Evolutionary conservation across 768 basidiomycete species (phyloP).

Genomic region (Dentipellis fragilis): DNA sequence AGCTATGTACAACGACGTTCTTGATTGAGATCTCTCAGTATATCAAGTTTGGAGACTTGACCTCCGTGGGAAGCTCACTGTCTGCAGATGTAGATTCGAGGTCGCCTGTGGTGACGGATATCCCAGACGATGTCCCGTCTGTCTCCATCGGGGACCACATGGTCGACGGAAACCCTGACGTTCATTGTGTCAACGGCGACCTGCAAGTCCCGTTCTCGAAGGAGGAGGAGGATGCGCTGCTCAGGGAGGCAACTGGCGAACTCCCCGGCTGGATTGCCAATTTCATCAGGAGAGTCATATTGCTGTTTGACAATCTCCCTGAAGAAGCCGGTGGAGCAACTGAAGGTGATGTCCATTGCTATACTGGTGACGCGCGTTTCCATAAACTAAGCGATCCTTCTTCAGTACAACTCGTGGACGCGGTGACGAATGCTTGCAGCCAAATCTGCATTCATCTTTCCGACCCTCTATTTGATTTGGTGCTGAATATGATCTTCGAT

Average conservation of each 20-base stretch:
- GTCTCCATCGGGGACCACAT: slow-evolving; percentile 29
- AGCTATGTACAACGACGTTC: slow-evolving; percentile 70
- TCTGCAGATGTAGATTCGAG: slow-evolving; percentile 16
- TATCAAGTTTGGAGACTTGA: slow-evolving; percentile 63
- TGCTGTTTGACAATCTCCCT: slow-evolving; percentile 76
- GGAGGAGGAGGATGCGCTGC: slow-evolving; percentile 61
- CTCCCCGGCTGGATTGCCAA: slow-evolving; percentile 81
- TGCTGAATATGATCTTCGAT: slow-evolving; percentile 74
- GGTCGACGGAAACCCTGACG: background rate
- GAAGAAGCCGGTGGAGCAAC: slow-evolving; percentile 66
- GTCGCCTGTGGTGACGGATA: slow-evolving; percentile 5
- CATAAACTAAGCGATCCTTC: background rate
- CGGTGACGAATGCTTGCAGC: slow-evolving; percentile 65
- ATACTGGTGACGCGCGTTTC: background rate
- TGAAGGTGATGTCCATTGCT: slow-evolving; percentile 35
- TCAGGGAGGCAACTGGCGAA: slow-evolving; percentile 61
- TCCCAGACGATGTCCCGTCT: slow-evolving; percentile 15
- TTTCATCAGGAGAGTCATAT: slow-evolving; percentile 70
- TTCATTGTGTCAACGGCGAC: background rate
- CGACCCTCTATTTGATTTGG: slow-evolving; percentile 66
- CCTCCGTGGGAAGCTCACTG: slow-evolving; percentile 18
- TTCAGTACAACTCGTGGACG: slow-evolving; percentile 65
- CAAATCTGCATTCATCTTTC: slow-evolving; percentile 71
- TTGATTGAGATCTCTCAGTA: slow-evolving; percentile 67
- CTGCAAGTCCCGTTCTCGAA: slow-evolving; percentile 30